These are phyloP conservation scores for Pholiota molesta DNA, from an alignment of 768 basidiomycete species.

Conservation along the genomic window DNA sequence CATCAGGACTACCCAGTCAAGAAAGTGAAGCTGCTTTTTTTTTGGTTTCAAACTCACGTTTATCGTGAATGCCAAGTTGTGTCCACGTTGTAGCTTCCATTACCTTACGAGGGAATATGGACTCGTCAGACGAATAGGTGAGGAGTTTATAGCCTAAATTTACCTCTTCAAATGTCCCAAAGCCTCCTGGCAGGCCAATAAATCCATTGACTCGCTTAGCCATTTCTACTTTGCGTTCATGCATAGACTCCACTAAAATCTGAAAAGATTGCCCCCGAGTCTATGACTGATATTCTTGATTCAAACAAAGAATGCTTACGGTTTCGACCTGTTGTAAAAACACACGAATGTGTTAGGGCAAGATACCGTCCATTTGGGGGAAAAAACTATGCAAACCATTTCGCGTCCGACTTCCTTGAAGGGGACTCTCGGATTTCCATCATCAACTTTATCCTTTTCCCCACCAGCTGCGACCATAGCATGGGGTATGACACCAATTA, in stretches of 20 bases:
- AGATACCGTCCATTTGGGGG: neutral
- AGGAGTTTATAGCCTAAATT: conserved; percentile 2
- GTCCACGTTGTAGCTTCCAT: conserved; percentile 95
- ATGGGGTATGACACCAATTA: conserved; percentile 77
- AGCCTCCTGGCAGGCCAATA: conserved; percentile 90
- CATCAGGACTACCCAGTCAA: neutral
- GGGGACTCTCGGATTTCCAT: conserved; percentile 8
- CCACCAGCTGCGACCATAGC: conserved; percentile 74
- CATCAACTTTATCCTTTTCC: conserved; percentile 52
- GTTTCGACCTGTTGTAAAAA: conserved; percentile 4
- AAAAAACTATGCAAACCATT: conserved; percentile 21
- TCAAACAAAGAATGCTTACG: conserved; percentile 18
- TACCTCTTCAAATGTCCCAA: conserved; percentile 94
- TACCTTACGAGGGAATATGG: conserved; percentile 46
- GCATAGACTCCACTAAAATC: conserved; percentile 82
- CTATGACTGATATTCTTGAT: neutral
- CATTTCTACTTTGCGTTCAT: conserved; percentile 91
- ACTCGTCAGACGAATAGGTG: conserved; percentile 1
- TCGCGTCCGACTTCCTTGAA: conserved; percentile 30
- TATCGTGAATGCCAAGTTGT: conserved; percentile 84
- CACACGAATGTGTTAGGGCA: neutral
- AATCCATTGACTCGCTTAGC: conserved; percentile 81
- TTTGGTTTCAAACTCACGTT: conserved; percentile 59
- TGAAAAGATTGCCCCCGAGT: conserved; percentile 23
- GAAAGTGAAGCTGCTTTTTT: neutral